Conservation (phyloP, 495 filamentous ascomycete genomes). For the Hypoxylon fragiforme region DNA sequence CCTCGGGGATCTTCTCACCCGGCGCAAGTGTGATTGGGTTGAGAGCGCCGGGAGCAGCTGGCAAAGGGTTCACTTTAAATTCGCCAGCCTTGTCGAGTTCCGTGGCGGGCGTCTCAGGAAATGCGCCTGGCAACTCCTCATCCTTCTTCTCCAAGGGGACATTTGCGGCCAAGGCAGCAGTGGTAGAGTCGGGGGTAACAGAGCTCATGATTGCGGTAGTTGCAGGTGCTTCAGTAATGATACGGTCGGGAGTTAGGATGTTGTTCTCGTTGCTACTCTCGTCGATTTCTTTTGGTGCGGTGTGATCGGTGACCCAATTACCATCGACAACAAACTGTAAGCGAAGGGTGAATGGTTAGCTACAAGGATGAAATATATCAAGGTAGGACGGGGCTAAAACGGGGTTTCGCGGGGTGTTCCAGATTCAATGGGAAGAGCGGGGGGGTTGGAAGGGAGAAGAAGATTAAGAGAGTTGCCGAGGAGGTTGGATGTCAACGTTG, state of each 20-base stretch:
- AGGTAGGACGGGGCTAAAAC: slow-evolving; percentile 4
- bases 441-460: slow-evolving; percentile 3
- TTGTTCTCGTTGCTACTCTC: slow-evolving; percentile 82
- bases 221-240: slow-evolving; percentile 52
- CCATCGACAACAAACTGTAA: slow-evolving; percentile 89
- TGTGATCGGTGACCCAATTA: slow-evolving; percentile 78
- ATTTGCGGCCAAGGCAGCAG: slow-evolving; percentile 40
- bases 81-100: slow-evolving; percentile 48
- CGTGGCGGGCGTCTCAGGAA: slow-evolving; percentile 71
- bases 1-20: slow-evolving; percentile 76
- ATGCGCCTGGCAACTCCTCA: slow-evolving; percentile 68
- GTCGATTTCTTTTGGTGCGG: slow-evolving; percentile 78
- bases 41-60: slow-evolving; percentile 73
- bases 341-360: slow-evolving; percentile 18
- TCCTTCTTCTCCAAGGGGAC: slow-evolving; percentile 39
- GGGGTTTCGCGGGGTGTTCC: slow-evolving; percentile 12
- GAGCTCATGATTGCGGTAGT: slow-evolving; percentile 57
- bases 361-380: background rate
- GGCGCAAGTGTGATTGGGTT: slow-evolving; percentile 80
- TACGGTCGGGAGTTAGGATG: slow-evolving; percentile 74
- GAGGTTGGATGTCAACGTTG: no score
- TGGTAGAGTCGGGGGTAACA: slow-evolving; percentile 41
- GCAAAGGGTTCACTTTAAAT: slow-evolving; percentile 72
- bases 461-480: background rate
- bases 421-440: background rate